Evolutionary conservation across 2,329 filamentous ascomycete species (phyloP), one percentile per base, ranked within the genome.

Genomic region (Colletotrichum aenigma): DNA sequence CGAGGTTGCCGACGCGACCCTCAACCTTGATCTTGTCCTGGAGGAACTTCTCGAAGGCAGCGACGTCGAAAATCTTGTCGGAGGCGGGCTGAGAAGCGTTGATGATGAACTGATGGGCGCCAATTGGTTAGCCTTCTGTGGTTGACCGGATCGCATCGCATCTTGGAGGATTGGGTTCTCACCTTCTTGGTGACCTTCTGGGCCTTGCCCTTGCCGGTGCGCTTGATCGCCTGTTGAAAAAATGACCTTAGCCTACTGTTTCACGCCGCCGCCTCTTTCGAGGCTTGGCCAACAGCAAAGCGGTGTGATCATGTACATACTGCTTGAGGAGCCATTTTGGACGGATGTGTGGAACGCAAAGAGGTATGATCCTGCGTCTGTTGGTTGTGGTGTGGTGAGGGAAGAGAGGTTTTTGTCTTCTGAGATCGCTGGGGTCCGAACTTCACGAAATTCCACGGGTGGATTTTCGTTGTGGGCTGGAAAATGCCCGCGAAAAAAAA

Each of bases 21-120:
- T 98, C 97, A 83, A 99, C 96, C 95, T 99, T 99, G 94, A 99
- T 98, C 90, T 95, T 96, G 90, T 98, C 97, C 93, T 98, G 96
- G 79, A 99, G 95, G 94, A 99, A 99, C 93, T 98, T 98, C 91
- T 98, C 96, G 88, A 99, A 99, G 82, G 96, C 96, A 84, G 95
- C 93, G 87, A 98, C 93, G 88, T 99, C 97, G 93, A 99, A 98
- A 93, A 99, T 99, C 94, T 98, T 98, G 93, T 99, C 97, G 91
- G 93, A 95, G 83, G 96, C 96, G 84, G 97, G 97, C 91, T 98
- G 96, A 85, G 95, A 96, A 88, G 96, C 96, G 91, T 99, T 98
- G 95, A 99, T 98, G 91, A 98, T 94, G 94, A 95, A 99, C 96
- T 97, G 82, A 70, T 74, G n/a, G 21, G 62, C 71, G 43, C n/a